Evolutionary conservation across 2,329 filamentous ascomycete genomes (phyloP).

Genomic region (Orbilia oligospora): DNA sequence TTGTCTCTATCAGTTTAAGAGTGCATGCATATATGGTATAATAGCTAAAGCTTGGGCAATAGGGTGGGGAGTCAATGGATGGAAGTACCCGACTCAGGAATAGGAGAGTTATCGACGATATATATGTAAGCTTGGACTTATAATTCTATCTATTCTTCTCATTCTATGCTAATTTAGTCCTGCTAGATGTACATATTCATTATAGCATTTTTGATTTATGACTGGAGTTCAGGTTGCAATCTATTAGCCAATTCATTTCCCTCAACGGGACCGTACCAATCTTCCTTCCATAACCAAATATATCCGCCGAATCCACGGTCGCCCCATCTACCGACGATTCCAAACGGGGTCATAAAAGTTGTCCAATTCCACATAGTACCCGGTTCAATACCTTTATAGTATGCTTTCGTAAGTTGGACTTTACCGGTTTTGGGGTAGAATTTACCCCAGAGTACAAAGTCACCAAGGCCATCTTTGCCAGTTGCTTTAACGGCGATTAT

Average conservation of each 20-base stretch:
- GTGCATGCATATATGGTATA: not conserved
- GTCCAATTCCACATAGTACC: constrained; percentile 39
- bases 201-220: not conserved
- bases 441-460: constrained; percentile 40
- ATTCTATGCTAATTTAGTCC: not conserved
- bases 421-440: constrained; percentile 43
- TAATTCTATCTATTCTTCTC: not conserved
- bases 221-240: constrained; percentile 14
- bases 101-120: constrained; percentile 6
- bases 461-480: constrained; percentile 23
- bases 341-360: constrained; percentile 55
- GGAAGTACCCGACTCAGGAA: constrained; percentile 36
- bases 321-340: constrained; percentile 54
- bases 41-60: not conserved
- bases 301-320: constrained; percentile 16
- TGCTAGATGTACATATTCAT: constrained; percentile 36
- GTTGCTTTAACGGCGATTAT: constrained; percentile 29
- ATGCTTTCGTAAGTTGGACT: constrained; percentile 34
- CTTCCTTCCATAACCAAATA: constrained; percentile 57
- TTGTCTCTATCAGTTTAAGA: not conserved
- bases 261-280: constrained; percentile 29
- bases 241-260: constrained; percentile 21
- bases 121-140: constrained; percentile 23
- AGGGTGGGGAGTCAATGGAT: constrained; percentile 58
- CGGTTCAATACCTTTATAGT: not conserved